phyloP scores from a whole-genome alignment of 2,329 filamentous ascomycete genomes.

The Ophiostoma pallidulum region DNA sequence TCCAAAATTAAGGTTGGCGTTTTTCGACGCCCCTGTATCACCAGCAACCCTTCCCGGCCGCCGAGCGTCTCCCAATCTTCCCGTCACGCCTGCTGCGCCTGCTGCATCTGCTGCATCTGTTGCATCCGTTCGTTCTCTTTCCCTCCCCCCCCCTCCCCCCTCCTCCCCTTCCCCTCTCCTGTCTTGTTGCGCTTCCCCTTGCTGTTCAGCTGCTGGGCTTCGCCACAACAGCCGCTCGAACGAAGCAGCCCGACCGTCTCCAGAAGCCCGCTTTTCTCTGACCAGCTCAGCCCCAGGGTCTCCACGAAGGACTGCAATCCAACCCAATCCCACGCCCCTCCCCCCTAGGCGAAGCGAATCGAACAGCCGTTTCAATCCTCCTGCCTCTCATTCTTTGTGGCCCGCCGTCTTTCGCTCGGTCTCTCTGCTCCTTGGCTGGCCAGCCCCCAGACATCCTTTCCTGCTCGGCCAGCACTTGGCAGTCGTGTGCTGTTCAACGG shows the following conservation, averaged over 20 bases:
- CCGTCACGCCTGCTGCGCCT: not conserved
- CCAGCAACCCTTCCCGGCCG: conserved; percentile 10
- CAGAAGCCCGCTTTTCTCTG: conserved; percentile 12
- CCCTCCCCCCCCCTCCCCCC: not conserved
- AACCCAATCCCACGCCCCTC: not conserved
- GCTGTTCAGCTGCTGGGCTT: not conserved
- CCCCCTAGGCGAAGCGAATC: not conserved
- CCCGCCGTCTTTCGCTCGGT: too few species aligned
- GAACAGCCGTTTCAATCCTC: not conserved
- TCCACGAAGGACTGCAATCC: not conserved
- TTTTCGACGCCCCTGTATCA: conserved; percentile 11
- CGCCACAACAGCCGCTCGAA: conserved; percentile 3
- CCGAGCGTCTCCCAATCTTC: conserved; percentile 8
- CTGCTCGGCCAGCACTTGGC: too few species aligned
- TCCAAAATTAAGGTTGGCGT: conserved; percentile 10
- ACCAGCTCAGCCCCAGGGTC: conserved; percentile 10
- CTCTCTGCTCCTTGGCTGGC: too few species aligned
- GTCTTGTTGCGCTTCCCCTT: not conserved
- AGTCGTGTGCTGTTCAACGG: too few species aligned
- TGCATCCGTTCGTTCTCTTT: not conserved
- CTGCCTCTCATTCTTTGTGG: too few species aligned
- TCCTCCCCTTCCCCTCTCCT: not conserved
- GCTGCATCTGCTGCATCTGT: not conserved
- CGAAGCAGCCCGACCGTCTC: conserved; percentile 5
- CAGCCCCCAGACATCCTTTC: too few species aligned